Base-by-base conservation (phyloP, 2,329 filamentous ascomycete species). In the Colletotrichum spinosum region DNA sequence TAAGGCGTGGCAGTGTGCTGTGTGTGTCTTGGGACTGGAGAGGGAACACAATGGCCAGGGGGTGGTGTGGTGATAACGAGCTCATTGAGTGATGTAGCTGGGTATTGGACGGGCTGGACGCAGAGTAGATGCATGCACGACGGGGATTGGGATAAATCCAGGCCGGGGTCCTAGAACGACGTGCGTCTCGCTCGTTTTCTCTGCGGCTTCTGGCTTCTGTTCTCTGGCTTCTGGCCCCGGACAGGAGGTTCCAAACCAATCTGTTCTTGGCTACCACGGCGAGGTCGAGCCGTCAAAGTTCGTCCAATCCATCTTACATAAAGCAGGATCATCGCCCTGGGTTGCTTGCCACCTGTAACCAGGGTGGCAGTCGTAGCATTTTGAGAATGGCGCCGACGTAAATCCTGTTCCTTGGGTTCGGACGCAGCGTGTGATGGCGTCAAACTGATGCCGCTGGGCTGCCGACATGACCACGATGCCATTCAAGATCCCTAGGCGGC, bases 1-100 rank as follows among this genome's bases (percentile, higher is more conserved):
- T 67, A 58, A 67, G 60, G 54, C 64, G 60, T 51, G 54, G 64
- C 50, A 46, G 64, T n/a, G 33, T 38, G 53, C 25, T 25, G 59
- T 54, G 64, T 54, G 64, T 54, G 59, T 58, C 33, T 55, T 39
- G 60, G 63, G 54, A 39, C 58, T 64, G 59, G 64, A 63, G 55
- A 65, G 59, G 54, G 55, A 46, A 33, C 10, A 17, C 8, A 15
- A 46, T 42, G 54, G 53, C 45, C 48, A 39, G 63, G 63, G 49
- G 44, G 39, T 50, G 59, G 58, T 38, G 39, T 33, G 44, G 15
- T n/a, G 44, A 46, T 46, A 33, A n/a, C 44, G 5, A 10, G 25
- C 44, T 46, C 37, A 54, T 38, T 54, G 12, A 34, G 51, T 54
- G 35, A 42, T 34, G 35, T 10, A 51, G 12, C 34, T 55, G 57